Base-by-base conservation (phyloP, 495 filamentous ascomycete genomes). In the Aspergillus asperescens region DNA sequence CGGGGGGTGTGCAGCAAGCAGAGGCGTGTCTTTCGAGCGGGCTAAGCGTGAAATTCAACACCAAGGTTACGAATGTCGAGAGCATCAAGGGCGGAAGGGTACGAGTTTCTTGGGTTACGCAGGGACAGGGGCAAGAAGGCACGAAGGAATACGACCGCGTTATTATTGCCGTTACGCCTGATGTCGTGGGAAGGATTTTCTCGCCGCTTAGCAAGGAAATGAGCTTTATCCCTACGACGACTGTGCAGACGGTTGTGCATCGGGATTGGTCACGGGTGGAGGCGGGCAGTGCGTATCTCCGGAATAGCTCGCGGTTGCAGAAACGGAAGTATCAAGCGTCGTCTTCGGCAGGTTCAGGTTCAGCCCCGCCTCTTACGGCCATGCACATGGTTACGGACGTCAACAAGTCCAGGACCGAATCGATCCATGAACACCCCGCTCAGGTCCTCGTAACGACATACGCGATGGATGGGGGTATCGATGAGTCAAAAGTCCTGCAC, bases 111-210 rank as follows among this genome's bases (percentile, higher is more conserved):
- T 55, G 42, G 37, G 24, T n/a, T 10, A 61, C 18, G 35, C 35
- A 13, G 25, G 43, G 28, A 43, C 12, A 2, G 16, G 16, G 31
- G 13, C 34, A 54, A 38, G 22, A 8, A 4, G 32, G 32, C 32
- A 10, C 16, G 39, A 55, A 24, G 27, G 16, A 39, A 10, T 72
- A 77, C 47, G 73, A 77, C 25, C 47, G 57, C 13, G 72, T 73
- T 1, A 62, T 80, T 7, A 58, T 78, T 0, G 77, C 77, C 4
- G 70, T 78, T 0, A 65, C 74, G 18, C 77, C 77, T 0, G 59
- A 73, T 48, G 61, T 73, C 8, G 66, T 67, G 0, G 70, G 61
- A 3, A 55, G 52, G 10, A 73, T 81, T 12, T 79, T 74, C 45
- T 25, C 63, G 6, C 71, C 76, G 3, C 61, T 81, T 0, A 7